Evolutionary conservation across 2,329 filamentous ascomycete species (phyloP).

Genomic region (Didymella exigua): DNA sequence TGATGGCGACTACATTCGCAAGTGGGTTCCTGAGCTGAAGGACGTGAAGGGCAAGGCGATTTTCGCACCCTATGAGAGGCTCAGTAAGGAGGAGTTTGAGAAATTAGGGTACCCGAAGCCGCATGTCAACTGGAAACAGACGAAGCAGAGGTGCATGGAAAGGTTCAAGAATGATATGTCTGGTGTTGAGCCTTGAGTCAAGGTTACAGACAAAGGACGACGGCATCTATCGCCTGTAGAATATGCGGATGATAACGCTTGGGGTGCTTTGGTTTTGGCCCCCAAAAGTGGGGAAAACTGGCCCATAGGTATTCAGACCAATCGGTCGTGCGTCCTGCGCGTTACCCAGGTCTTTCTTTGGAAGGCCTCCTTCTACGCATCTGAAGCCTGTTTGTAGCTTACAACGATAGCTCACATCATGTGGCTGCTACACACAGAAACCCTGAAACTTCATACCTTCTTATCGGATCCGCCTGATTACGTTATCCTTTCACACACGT

Average conservation of each 20-base stretch:
- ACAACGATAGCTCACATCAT: neutral
- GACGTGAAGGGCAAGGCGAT: constrained; percentile 55
- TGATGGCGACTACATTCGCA: constrained; percentile 47
- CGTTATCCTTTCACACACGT: neutral
- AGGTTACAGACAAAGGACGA: no score
- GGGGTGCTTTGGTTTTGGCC: no score
- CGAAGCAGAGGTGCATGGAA: constrained; percentile 50
- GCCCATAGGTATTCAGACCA: no score
- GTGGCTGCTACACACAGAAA: neutral
- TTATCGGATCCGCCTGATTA: neutral
- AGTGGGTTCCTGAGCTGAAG: constrained; percentile 48
- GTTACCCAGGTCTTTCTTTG: neutral
- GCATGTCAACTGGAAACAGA: constrained; percentile 54
- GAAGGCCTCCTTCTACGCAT: neutral
- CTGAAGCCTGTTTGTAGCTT: no score
- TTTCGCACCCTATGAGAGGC: constrained; percentile 54
- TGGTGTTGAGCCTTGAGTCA: constrained; percentile 33
- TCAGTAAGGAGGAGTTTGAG: constrained; percentile 56
- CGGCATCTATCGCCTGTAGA: no score
- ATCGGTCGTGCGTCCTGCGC: no score
- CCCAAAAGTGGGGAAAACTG: no score
- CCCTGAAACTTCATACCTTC: neutral
- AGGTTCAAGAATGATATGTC: constrained; percentile 54
- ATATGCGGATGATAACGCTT: neutral
- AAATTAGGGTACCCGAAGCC: constrained; percentile 55